Percentiles rank a stretch among this genome's conserved stretches.
Conservation (phyloP, 768 basidiomycete genomes). For the Pleurotus giganteus region DNA sequence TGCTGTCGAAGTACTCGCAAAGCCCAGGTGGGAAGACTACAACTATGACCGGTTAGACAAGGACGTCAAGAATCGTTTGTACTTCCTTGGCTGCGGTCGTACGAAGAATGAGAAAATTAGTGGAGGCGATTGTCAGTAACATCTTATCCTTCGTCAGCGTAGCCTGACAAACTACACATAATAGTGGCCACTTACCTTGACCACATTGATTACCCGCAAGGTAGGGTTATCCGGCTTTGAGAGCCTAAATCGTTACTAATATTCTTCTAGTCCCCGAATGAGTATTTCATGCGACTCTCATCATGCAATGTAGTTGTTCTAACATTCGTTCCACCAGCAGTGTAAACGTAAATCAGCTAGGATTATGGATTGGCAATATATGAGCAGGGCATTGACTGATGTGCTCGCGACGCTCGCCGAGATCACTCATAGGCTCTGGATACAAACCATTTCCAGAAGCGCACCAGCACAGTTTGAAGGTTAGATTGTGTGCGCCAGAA, state of each 20-base stretch:
- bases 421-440: no score
- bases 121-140: constrained; percentile 31
- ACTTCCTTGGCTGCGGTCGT: constrained; percentile 63
- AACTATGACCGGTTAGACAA: constrained; percentile 45
- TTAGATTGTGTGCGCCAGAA: no score
- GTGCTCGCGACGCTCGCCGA: no score
- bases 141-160: not conserved
- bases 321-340: no score
- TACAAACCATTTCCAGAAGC: no score
- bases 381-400: no score
- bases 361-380: no score
- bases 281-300: no score
- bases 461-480: no score
- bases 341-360: no score
- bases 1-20: constrained; percentile 41
- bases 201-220: not conserved
- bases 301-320: no score
- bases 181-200: constrained; percentile 3
- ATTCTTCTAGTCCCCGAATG: not conserved
- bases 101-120: constrained; percentile 48
- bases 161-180: not conserved
- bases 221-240: not conserved
- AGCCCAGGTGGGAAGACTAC: constrained; percentile 69
- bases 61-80: constrained; percentile 42
- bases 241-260: not conserved